A percentile compares a stretch with the other conserved stretches of the same genome.
Evolutionary conservation across 2,329 filamentous ascomycete genomes (phyloP).

Genomic region (Sporothrix pseudoabietina): DNA sequence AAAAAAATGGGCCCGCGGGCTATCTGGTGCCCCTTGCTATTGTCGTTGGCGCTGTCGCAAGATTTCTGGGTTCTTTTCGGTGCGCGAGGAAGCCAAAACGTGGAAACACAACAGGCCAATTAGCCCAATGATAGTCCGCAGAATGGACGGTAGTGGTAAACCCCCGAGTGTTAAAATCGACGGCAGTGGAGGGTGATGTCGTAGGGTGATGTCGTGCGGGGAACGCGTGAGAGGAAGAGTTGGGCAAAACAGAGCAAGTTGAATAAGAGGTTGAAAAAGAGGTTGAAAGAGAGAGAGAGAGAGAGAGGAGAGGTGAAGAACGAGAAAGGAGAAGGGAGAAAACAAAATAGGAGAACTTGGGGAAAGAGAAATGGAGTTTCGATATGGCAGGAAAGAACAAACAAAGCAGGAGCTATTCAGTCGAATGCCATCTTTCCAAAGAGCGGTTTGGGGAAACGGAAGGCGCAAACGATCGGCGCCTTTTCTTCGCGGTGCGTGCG

Average conservation of each 20-base stretch:
- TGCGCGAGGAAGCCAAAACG: constrained; percentile 18
- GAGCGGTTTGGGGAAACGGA: background rate
- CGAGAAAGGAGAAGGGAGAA: background rate
- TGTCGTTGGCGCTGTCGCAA: background rate
- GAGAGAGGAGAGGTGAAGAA: background rate
- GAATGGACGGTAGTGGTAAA: background rate
- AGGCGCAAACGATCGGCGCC: constrained; percentile 17
- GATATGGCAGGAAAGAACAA: background rate
- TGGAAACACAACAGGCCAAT: constrained; percentile 13
- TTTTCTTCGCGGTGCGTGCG: background rate
- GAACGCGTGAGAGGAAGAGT: background rate
- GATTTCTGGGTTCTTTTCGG: background rate
- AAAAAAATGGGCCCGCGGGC: constrained; percentile 15
- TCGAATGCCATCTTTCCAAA: background rate
- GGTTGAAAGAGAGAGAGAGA: background rate
- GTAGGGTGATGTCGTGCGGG: background rate
- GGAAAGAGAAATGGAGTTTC: background rate
- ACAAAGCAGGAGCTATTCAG: constrained; percentile 9
- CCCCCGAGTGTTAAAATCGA: constrained; percentile 6
- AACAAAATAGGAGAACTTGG: background rate
- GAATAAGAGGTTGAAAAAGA: constrained; percentile 10
- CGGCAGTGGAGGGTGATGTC: background rate
- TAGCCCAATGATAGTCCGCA: constrained; percentile 16
- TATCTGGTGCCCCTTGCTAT: constrained; percentile 8
- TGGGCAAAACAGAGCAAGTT: background rate